Conservation (phyloP, 2,329 filamentous ascomycete species). For the Penicillium sp. region DNA sequence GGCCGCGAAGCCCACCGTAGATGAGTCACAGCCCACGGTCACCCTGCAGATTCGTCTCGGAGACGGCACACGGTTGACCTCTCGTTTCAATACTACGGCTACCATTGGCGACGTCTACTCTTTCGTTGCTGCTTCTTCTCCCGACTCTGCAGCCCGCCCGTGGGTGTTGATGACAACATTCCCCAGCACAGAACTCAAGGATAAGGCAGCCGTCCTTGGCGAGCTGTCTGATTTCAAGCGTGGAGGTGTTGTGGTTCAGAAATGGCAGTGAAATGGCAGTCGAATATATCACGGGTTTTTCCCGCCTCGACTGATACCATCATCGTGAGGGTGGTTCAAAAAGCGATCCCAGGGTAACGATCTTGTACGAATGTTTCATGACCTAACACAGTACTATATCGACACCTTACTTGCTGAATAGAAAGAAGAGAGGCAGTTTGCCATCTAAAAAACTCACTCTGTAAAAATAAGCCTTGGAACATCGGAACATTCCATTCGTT, state of each 20-base stretch:
- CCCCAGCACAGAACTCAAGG: constrained; percentile 62
- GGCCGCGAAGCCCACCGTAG: constrained; percentile 50
- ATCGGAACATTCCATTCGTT: constrained; percentile 2
- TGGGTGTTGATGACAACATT: constrained; percentile 69
- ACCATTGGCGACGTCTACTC: constrained; percentile 66
- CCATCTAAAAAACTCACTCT: too few relatives aligned
- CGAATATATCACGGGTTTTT: not conserved
- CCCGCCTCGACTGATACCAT: not conserved
- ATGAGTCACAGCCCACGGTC: constrained; percentile 59
- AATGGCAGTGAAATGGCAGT: constrained; percentile 40
- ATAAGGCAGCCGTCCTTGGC: constrained; percentile 51
- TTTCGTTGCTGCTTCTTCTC: constrained; percentile 59
- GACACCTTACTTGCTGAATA: not conserved
- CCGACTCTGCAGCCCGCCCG: constrained; percentile 50
- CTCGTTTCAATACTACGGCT: constrained; percentile 66
- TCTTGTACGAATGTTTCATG: constrained; percentile 5
- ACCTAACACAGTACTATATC: constrained; percentile 2
- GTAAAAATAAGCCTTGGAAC: not conserved
- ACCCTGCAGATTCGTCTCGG: constrained; percentile 65
- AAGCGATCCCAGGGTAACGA: constrained; percentile 5
- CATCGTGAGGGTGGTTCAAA: constrained; percentile 2
- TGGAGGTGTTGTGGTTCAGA: constrained; percentile 54
- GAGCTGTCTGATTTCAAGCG: constrained; percentile 54
- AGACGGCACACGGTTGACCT: constrained; percentile 62
- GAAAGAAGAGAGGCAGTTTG: not conserved